These are phyloP conservation scores for Ganoderma multipileum DNA, from an alignment of 1,284 basidiomycete species.

Conservation along the genomic window DNA sequence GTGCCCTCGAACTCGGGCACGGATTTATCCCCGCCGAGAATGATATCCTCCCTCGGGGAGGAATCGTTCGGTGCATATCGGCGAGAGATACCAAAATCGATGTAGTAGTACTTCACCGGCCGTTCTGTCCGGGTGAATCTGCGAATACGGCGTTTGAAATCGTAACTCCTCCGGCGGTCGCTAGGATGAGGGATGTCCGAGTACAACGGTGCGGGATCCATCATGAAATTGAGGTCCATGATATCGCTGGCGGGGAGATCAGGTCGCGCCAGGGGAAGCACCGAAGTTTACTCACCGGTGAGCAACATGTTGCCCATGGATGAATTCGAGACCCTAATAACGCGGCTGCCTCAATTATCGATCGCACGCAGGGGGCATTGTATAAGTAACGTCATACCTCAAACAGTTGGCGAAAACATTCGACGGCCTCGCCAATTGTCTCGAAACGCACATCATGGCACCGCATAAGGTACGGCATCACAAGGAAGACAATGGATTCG, in stretches of 20 bases:
- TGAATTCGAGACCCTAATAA: constrained; percentile 33
- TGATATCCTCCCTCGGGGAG: constrained; percentile 26
- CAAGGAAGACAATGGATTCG: constrained; percentile 28
- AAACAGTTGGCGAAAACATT: constrained; percentile 31
- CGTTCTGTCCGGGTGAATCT: constrained; percentile 36
- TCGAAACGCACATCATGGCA: constrained; percentile 32
- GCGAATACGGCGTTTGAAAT: constrained; percentile 31
- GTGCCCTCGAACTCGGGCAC: constrained; percentile 31
- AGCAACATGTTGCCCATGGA: constrained; percentile 33
- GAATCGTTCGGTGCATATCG: constrained; percentile 19
- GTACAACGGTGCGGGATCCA: constrained; percentile 40
- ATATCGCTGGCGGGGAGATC: constrained; percentile 43
- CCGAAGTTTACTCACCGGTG: constrained; percentile 27
- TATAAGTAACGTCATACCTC: constrained; percentile 36
- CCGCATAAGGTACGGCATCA: constrained; percentile 37
- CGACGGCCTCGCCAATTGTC: constrained; percentile 29
- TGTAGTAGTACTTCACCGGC: constrained; percentile 40
- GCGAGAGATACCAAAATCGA: constrained; percentile 46
- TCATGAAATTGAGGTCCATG: constrained; percentile 44
- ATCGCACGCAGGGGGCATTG: neutral
- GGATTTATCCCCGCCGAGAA: constrained; percentile 28
- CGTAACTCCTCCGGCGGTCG: constrained; percentile 16
- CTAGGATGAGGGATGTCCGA: constrained; percentile 37
- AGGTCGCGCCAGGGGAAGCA: neutral
- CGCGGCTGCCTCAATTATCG: neutral